phyloP scores from a whole-genome alignment of 345 rosid genomes.

The Gossypium australe region DNA sequence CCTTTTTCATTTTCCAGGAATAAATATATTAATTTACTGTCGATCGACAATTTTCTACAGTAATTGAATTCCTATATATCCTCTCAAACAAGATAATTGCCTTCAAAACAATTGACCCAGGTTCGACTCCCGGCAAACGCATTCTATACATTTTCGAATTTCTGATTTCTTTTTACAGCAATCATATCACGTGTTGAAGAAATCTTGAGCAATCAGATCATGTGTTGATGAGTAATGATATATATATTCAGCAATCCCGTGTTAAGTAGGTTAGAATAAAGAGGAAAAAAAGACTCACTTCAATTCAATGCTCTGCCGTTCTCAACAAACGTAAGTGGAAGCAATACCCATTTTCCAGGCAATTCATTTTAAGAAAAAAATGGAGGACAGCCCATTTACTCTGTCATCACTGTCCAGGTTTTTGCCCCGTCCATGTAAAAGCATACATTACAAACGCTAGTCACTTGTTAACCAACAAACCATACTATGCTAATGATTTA shows the following conservation, averaged over 20 bases:
- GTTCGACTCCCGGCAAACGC: conserved; percentile 82
- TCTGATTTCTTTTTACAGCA: too few species aligned
- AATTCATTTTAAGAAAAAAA: not conserved
- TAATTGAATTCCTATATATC: not conserved
- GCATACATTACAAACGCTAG: not conserved
- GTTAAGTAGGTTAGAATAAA: not conserved
- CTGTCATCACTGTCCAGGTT: too few species aligned
- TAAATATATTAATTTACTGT: not conserved
- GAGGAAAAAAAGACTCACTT: too few species aligned
- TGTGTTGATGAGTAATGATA: not conserved
- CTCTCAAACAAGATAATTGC: conserved; percentile 50
- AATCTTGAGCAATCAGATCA: not conserved
- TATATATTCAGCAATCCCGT: not conserved
- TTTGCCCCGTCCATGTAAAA: not conserved
- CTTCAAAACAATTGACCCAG: conserved; percentile 70
- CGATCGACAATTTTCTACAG: not conserved
- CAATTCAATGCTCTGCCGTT: not conserved
- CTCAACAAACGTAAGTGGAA: not conserved
- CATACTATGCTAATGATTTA: not conserved
- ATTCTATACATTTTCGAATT: not conserved
- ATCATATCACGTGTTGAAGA: not conserved
- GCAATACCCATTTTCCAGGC: not conserved
- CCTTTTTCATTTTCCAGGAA: too few species aligned
- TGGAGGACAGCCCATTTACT: not conserved
- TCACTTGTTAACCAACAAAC: not conserved